Conservation (phyloP, 257 asterid species). For the Eustoma russellianum region DNA sequence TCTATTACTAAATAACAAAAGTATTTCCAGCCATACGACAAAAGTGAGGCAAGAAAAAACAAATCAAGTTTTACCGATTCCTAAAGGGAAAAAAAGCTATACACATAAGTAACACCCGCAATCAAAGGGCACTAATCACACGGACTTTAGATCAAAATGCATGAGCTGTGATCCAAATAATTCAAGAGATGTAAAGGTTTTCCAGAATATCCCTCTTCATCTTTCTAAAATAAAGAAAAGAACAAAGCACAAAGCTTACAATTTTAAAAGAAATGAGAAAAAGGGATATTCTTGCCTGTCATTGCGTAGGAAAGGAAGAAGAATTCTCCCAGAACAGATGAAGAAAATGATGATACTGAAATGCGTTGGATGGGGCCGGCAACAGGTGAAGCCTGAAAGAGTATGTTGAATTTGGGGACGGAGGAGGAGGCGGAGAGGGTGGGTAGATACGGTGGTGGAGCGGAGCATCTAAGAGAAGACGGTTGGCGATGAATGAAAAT, state of each 20-base stretch:
- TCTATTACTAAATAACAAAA: slow-evolving; percentile 6
- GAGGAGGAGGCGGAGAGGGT: no score
- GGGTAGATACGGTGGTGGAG: slow-evolving; percentile 9
- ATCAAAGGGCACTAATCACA: slow-evolving; percentile 47
- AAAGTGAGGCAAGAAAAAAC: slow-evolving; percentile 12
- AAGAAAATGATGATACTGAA: slow-evolving; percentile 5
- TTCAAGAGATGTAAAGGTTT: slow-evolving; percentile 13
- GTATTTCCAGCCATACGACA: background rate
- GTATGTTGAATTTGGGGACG: no score
- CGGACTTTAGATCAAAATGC: slow-evolving; percentile 16
- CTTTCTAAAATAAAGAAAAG: background rate
- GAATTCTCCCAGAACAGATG: no score
- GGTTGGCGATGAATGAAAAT: slow-evolving; percentile 3
- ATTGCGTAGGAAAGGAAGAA: no score
- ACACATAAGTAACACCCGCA: slow-evolving; percentile 41
- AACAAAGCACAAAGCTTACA: slow-evolving; percentile 1
- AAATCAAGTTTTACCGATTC: slow-evolving; percentile 11
- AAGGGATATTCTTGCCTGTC: no score
- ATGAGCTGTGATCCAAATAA: slow-evolving; percentile 9
- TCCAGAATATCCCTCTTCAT: background rate
- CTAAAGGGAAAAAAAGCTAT: slow-evolving; percentile 20
- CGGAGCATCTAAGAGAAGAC: slow-evolving; percentile 6
- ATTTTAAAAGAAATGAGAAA: background rate
- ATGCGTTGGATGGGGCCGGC: slow-evolving; percentile 3
- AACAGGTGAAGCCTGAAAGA: slow-evolving; percentile 6